These are phyloP conservation scores for Leishmania braziliensis DNA, from an alignment of 208 protist genomes.

Conservation along the genomic window DNA sequence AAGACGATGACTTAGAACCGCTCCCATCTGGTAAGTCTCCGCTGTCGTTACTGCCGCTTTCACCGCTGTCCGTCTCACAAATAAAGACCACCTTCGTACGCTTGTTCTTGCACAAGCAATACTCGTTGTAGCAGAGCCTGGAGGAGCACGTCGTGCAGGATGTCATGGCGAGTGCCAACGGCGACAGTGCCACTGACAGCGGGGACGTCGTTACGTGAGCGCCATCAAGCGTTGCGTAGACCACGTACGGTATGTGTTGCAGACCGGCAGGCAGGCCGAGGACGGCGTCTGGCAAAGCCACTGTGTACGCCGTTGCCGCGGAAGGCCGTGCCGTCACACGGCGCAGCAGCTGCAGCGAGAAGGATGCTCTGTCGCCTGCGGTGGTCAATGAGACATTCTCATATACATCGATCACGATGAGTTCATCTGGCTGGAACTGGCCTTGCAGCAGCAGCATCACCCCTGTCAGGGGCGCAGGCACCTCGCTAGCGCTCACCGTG, in stretches of 20 bases:
- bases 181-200: slow-evolving; percentile 51
- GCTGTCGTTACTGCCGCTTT: slow-evolving; percentile 24
- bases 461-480: slow-evolving; percentile 8
- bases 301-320: slow-evolving; percentile 10
- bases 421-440: slow-evolving; percentile 27
- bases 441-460: slow-evolving; percentile 33
- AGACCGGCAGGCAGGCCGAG: slow-evolving; percentile 11
- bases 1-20: background rate
- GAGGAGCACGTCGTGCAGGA: slow-evolving; percentile 44
- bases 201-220: slow-evolving; percentile 32
- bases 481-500: slow-evolving; percentile 16
- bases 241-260: slow-evolving; percentile 13
- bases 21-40: slow-evolving; percentile 16
- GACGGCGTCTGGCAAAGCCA: slow-evolving; percentile 27
- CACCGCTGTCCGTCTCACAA: slow-evolving; percentile 13
- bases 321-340: slow-evolving; percentile 25
- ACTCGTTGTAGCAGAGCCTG: slow-evolving; percentile 37
- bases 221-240: slow-evolving; percentile 48
- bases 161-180: slow-evolving; percentile 55
- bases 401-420: slow-evolving; percentile 34
- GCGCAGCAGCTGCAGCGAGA: slow-evolving; percentile 15
- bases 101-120: slow-evolving; percentile 41
- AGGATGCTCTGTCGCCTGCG: background rate
- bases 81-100: slow-evolving; percentile 23
- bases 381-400: background rate